A percentile compares a stretch with the other conserved stretches of the same genome.
These are phyloP conservation scores for Baorangia bicolor DNA, from an alignment of 768 basidiomycete species.

Conservation along the genomic window DNA sequence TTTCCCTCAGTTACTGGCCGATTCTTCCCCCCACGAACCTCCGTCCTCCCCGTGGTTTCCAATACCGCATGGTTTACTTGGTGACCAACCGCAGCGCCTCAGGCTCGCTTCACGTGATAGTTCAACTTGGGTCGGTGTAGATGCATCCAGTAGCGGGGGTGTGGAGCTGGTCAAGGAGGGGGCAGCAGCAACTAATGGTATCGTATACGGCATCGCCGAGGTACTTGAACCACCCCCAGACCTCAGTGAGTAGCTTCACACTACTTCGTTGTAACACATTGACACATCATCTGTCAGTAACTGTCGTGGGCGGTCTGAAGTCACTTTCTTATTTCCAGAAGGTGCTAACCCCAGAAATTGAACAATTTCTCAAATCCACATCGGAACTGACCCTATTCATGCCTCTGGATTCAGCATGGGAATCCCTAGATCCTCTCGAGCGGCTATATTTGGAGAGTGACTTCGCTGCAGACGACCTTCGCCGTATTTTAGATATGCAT, in stretches of 20 bases:
- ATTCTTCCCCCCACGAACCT: conserved; percentile 63
- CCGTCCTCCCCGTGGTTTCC: conserved; percentile 87
- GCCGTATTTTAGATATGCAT: conserved; percentile 77
- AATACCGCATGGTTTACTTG: conserved; percentile 76
- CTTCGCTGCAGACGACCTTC: conserved; percentile 79
- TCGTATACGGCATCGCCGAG: conserved; percentile 69
- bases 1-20: conserved; percentile 60
- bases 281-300: conserved; percentile 42
- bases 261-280: neutral
- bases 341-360: conserved; percentile 63
- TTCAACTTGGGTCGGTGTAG: conserved; percentile 62
- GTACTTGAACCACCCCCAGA: conserved; percentile 75
- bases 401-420: conserved; percentile 83
- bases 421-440: conserved; percentile 72
- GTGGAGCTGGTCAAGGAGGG: conserved; percentile 56
- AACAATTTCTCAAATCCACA: conserved; percentile 57
- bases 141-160: conserved; percentile 80
- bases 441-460: conserved; percentile 85
- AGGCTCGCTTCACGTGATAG: conserved; percentile 54
- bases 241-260: conserved; percentile 52
- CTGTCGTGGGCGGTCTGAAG: conserved; percentile 55
- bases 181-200: conserved; percentile 69
- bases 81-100: conserved; percentile 78
- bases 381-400: conserved; percentile 85
- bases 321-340: conserved; percentile 72